Percentiles rank a stretch among this genome's conserved stretches.
Conservation (phyloP, 306 rosid species). For the Prunus persica region DNA sequence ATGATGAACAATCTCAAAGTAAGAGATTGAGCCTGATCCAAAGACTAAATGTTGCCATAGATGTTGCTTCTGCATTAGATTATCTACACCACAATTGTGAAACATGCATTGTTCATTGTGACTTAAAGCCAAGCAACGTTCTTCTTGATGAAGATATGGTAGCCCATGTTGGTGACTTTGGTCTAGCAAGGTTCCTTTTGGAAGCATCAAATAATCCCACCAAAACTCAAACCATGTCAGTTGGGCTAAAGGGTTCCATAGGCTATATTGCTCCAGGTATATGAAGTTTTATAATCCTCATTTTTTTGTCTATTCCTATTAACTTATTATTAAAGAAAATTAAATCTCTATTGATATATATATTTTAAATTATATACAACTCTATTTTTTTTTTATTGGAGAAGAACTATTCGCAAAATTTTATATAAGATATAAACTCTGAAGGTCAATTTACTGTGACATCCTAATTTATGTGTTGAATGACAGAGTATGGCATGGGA, state of each 20-base stretch:
- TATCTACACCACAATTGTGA: slow-evolving; percentile 34
- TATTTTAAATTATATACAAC: no score
- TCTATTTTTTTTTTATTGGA: no score
- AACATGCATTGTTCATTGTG: slow-evolving; percentile 32
- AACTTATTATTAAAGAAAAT: not conserved
- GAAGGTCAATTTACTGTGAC: not conserved
- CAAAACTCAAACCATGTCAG: not conserved
- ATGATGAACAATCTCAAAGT: not conserved
- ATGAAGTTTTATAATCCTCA: not conserved
- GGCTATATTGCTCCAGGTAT: slow-evolving; percentile 41
- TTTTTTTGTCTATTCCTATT: not conserved
- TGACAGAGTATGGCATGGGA: slow-evolving; percentile 27
- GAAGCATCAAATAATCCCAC: slow-evolving; percentile 19
- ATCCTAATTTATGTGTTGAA: not conserved
- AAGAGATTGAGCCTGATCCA: slow-evolving; percentile 24
- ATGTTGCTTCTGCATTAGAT: slow-evolving; percentile 34
- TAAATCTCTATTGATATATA: no score
- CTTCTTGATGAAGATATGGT: slow-evolving; percentile 36
- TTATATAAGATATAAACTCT: no score
- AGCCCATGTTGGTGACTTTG: slow-evolving; percentile 40
- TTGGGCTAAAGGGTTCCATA: slow-evolving; percentile 25
- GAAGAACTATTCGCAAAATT: no score
- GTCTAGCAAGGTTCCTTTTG: slow-evolving; percentile 22
- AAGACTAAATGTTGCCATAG: slow-evolving; percentile 27
- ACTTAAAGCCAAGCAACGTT: slow-evolving; percentile 33